Evolutionary conservation across 805 yeast species (phyloP).

Genomic region (Starmerella potacharoeniae): DNA sequence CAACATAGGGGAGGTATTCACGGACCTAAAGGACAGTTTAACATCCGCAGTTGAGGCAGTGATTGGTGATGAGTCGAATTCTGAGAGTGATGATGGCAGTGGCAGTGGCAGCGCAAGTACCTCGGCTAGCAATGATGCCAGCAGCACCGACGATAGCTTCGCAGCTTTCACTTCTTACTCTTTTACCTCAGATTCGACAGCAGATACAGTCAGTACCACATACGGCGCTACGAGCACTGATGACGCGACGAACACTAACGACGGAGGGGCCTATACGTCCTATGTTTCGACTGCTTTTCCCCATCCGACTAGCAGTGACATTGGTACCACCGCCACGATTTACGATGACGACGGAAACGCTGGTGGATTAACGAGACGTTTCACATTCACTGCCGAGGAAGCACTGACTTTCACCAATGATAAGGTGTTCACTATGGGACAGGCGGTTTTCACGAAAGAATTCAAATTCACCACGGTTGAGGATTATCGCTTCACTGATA

Average conservation of each 20-base stretch:
- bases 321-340: neutral
- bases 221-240: neutral
- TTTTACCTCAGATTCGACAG: neutral
- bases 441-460: neutral
- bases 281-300: neutral
- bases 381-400: conserved; percentile 1
- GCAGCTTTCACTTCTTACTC: conserved; percentile 1
- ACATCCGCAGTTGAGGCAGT: neutral
- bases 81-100: neutral
- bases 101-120: neutral
- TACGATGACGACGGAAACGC: no score
- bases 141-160: neutral
- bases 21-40: neutral
- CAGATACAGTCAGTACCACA: neutral
- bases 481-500: neutral
- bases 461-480: neutral
- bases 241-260: neutral
- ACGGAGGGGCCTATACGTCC: neutral
- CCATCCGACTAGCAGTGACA: neutral
- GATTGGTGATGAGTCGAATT: neutral
- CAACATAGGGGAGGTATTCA: neutral
- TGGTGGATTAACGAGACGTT: neutral
- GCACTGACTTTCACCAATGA: neutral
- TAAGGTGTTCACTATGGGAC: neutral
- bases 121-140: neutral